These are phyloP conservation scores for Jaenimonas drosophilae DNA, from an alignment of 208 protist genomes.

Conservation along the genomic window DNA sequence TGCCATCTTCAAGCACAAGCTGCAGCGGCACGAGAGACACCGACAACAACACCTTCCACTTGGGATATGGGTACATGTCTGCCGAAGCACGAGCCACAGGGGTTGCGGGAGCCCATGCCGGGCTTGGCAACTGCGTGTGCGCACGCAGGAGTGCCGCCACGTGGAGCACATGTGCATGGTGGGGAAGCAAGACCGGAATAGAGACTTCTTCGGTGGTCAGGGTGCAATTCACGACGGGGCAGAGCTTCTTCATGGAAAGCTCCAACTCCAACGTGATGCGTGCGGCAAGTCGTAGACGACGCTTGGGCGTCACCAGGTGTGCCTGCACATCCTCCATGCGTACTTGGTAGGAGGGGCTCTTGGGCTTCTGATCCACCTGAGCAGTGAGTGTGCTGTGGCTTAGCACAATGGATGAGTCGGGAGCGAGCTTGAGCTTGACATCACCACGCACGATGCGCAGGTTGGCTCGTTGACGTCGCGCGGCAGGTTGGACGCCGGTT, in stretches of 20 bases:
- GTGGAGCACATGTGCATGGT: background rate
- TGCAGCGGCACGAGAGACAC: conserved; percentile 16
- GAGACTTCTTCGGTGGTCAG: background rate
- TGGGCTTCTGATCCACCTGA: background rate
- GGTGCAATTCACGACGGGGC: background rate
- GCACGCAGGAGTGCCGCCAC: no score
- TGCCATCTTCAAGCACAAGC: conserved; percentile 7
- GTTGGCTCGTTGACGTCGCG: no score
- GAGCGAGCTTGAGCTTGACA: background rate
- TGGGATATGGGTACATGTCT: conserved; percentile 4
- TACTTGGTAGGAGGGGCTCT: no score
- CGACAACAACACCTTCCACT: conserved; percentile 13
- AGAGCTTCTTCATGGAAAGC: background rate
- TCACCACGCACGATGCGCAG: background rate
- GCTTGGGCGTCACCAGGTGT: background rate
- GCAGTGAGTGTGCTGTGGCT: background rate
- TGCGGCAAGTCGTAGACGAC: conserved; percentile 1
- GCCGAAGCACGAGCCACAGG: no score
- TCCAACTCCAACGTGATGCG: conserved; percentile 4
- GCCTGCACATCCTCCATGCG: conserved; percentile 1
- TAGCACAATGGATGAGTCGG: no score
- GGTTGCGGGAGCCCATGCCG: background rate
- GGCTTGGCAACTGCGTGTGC: background rate
- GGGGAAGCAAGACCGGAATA: background rate
- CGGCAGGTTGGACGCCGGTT: no score